phyloP scores from a whole-genome alignment of 331 rosid species.

The Cucumis variabilis region DNA sequence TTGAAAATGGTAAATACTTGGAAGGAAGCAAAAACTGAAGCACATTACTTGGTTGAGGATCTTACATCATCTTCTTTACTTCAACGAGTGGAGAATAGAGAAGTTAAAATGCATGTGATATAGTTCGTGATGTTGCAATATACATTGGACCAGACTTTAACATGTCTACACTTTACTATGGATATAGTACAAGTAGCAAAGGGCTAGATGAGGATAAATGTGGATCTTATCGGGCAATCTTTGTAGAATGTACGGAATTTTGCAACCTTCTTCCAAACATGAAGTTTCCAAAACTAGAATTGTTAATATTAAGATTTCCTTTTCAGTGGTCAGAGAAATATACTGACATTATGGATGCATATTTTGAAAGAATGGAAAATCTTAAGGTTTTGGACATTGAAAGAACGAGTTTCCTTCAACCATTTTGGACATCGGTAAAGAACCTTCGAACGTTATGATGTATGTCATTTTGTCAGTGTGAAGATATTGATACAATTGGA shows the following conservation, averaged over 20 bases:
- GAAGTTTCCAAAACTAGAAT: not conserved
- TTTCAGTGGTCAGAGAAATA: too few relatives aligned
- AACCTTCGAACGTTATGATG: not conserved
- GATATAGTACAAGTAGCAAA: too few relatives aligned
- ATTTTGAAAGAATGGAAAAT: not conserved
- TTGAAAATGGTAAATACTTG: not conserved
- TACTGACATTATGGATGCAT: too few relatives aligned
- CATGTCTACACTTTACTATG: not conserved
- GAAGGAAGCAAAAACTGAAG: not conserved
- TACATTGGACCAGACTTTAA: not conserved
- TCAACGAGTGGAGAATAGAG: not conserved
- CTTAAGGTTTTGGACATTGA: too few relatives aligned
- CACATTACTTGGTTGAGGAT: not conserved
- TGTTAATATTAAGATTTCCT: not conserved
- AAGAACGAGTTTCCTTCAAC: too few relatives aligned
- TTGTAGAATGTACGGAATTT: too few relatives aligned
- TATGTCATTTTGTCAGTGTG: not conserved
- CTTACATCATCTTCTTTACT: not conserved
- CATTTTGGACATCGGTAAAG: too few relatives aligned
- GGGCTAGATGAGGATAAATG: not conserved
- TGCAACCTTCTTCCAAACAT: not conserved
- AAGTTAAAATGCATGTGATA: not conserved
- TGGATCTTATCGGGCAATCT: not conserved
- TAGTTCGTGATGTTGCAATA: not conserved
- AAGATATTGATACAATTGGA: not conserved